phyloP scores from a whole-genome alignment of 2,329 filamentous ascomycete species.

The Microascus cirrosus region DNA sequence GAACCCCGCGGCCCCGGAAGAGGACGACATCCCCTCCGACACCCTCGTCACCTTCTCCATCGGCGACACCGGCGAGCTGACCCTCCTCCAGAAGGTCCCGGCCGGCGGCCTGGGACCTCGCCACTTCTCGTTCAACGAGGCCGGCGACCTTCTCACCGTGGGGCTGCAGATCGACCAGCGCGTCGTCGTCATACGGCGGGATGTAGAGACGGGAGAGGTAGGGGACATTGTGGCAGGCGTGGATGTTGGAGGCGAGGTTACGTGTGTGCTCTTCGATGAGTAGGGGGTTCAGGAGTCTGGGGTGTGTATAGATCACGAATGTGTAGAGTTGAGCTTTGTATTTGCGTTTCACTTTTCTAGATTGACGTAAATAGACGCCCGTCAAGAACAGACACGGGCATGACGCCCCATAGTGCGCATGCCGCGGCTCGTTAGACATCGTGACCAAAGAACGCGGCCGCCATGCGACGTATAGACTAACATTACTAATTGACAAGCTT shows the following conservation, averaged over 20 bases:
- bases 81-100: conserved; percentile 44
- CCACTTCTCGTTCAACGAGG: conserved; percentile 55
- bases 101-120: conserved; percentile 55
- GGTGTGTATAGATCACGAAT: not conserved
- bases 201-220: conserved; percentile 48
- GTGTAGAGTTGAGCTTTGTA: too few species aligned
- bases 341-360: not conserved
- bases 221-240: conserved; percentile 29
- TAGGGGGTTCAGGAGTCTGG: not conserved
- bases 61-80: conserved; percentile 42
- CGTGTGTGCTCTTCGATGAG: conserved; percentile 36
- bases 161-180: conserved; percentile 50
- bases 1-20: conserved; percentile 25
- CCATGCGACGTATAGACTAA: not conserved
- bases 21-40: conserved; percentile 42
- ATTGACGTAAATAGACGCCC: too few species aligned
- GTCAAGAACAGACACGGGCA: too few species aligned
- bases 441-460: too few species aligned
- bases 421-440: too few species aligned
- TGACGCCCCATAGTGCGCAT: too few species aligned
- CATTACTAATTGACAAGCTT: not conserved
- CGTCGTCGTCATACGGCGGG: conserved; percentile 50
- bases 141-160: conserved; percentile 53
- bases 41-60: conserved; percentile 54
- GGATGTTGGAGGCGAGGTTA: conserved; percentile 31